phyloP scores from a whole-genome alignment of 1,139 yeast genomes.

The Geotrichum reessii region DNA sequence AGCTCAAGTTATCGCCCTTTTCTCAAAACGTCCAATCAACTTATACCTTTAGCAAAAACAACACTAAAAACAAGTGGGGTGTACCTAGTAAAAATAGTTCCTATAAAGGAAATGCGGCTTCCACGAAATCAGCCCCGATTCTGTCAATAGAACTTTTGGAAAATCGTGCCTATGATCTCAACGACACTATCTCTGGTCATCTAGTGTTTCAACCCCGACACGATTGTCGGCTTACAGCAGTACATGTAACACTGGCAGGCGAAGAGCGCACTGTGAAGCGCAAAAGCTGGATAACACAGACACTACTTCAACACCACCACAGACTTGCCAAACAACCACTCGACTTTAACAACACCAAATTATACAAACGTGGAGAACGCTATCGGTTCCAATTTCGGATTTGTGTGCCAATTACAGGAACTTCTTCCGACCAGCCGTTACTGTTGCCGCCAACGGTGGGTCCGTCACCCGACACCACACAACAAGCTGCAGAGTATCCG shows the following conservation, averaged over 20 bases:
- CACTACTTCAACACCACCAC: not conserved
- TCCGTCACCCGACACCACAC: not conserved
- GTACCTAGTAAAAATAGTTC: not conserved
- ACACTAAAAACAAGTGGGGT: not conserved
- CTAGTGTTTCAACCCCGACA: slow-evolving; percentile 4
- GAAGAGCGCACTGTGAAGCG: slow-evolving; percentile 2
- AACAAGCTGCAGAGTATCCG: not conserved
- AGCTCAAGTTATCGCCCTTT: not conserved
- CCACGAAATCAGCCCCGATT: not conserved
- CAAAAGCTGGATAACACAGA: not conserved
- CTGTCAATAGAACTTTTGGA: not conserved
- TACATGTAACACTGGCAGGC: slow-evolving; percentile 12
- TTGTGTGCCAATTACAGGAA: not conserved
- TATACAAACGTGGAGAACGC: slow-evolving; percentile 1
- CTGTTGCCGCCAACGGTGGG: slow-evolving; percentile 12
- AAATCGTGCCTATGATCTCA: slow-evolving; percentile 5
- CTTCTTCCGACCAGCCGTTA: not conserved
- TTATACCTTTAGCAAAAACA: not conserved
- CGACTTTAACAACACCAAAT: not conserved
- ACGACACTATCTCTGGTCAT: slow-evolving; percentile 12
- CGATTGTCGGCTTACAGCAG: not conserved
- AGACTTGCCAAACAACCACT: slow-evolving; percentile 1
- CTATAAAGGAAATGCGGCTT: not conserved
- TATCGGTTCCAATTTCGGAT: slow-evolving; percentile 11
- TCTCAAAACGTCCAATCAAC: not conserved